Percentiles rank a stretch among this genome's conserved stretches.
These are phyloP conservation scores for Termitomyces sp. DNA, from an alignment of 768 basidiomycete genomes.

Conservation along the genomic window DNA sequence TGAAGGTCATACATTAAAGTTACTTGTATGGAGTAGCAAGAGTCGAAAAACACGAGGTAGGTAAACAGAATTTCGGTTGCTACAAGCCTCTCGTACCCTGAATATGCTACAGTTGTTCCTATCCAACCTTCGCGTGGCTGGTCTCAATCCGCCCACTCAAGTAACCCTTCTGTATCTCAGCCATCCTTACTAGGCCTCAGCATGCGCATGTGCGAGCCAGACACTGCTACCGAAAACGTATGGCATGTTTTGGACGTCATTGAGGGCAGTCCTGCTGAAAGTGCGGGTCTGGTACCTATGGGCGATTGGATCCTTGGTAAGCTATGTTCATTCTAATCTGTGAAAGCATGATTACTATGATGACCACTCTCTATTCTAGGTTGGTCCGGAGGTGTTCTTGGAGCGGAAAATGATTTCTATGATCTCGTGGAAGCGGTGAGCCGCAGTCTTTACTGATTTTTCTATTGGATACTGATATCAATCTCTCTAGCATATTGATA, in stretches of 20 bases:
- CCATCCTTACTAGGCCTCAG: constrained; percentile 93
- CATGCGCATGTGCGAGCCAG: constrained; percentile 90
- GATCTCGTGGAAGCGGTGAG: constrained; percentile 88
- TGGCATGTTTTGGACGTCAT: constrained; percentile 98
- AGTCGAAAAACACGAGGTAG: constrained; percentile 64
- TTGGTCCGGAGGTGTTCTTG: constrained; percentile 91
- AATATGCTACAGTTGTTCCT: constrained; percentile 57
- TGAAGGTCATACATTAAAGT: constrained; percentile 62
- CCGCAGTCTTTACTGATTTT: not conserved
- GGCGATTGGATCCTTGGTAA: constrained; percentile 48
- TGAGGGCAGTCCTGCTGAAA: constrained; percentile 95
- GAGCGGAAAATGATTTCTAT: constrained; percentile 94
- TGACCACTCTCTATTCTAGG: constrained; percentile 48
- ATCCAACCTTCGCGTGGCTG: constrained; percentile 83
- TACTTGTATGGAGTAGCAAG: constrained; percentile 85
- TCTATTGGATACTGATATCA: not conserved
- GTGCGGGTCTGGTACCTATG: constrained; percentile 92
- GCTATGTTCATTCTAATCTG: constrained; percentile 1
- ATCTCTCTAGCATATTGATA: constrained; percentile 74
- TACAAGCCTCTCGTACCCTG: not conserved
- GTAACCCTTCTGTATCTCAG: constrained; percentile 39
- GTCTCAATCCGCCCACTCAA: constrained; percentile 42
- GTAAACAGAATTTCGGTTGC: constrained; percentile 9
- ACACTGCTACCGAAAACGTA: constrained; percentile 83
- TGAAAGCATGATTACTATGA: constrained; percentile 16